Conservation (phyloP, 2,329 filamentous ascomycete genomes). For the Fusarium transvaalense region DNA sequence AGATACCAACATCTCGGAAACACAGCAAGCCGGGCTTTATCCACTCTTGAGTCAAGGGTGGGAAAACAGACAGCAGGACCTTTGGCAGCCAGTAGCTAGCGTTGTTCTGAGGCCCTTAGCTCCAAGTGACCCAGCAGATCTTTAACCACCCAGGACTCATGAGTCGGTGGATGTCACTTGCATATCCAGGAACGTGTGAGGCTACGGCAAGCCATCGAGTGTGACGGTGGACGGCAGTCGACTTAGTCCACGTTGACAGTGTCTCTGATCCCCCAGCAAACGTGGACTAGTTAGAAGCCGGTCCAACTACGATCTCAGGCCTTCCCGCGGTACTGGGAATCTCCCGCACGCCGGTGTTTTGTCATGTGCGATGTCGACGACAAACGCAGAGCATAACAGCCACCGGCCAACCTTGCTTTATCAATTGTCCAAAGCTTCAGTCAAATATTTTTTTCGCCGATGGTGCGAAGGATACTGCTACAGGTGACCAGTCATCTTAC, state of each 20-base stretch:
- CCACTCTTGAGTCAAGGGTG: slow-evolving; percentile 41
- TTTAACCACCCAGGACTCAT: slow-evolving; percentile 39
- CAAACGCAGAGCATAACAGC: slow-evolving; percentile 16
- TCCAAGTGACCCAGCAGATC: slow-evolving; percentile 37
- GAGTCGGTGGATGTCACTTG: slow-evolving; percentile 48
- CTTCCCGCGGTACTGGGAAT: slow-evolving; percentile 47
- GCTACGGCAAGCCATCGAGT: slow-evolving; percentile 50
- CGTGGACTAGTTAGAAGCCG: slow-evolving; percentile 41
- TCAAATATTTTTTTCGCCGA: slow-evolving; percentile 19
- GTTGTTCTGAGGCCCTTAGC: slow-evolving; percentile 39
- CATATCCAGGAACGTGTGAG: slow-evolving; percentile 50
- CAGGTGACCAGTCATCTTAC: slow-evolving; percentile 46
- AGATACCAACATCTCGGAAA: slow-evolving; percentile 49
- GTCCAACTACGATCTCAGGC: slow-evolving; percentile 46
- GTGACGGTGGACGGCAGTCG: slow-evolving; percentile 47
- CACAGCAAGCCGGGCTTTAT: slow-evolving; percentile 44
- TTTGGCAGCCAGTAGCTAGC: slow-evolving; percentile 37
- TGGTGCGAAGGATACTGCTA: slow-evolving; percentile 19
- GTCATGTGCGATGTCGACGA: slow-evolving; percentile 29
- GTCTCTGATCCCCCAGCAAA: slow-evolving; percentile 46
- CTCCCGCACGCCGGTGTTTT: slow-evolving; percentile 45
- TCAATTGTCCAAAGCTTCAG: slow-evolving; percentile 1
- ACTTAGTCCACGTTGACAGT: slow-evolving; percentile 45
- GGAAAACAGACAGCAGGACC: slow-evolving; percentile 26
- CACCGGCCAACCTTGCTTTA: slow-evolving; percentile 26